phyloP scores from a whole-genome alignment of 345 rosid species.

The Cardamine resedifolia region DNA sequence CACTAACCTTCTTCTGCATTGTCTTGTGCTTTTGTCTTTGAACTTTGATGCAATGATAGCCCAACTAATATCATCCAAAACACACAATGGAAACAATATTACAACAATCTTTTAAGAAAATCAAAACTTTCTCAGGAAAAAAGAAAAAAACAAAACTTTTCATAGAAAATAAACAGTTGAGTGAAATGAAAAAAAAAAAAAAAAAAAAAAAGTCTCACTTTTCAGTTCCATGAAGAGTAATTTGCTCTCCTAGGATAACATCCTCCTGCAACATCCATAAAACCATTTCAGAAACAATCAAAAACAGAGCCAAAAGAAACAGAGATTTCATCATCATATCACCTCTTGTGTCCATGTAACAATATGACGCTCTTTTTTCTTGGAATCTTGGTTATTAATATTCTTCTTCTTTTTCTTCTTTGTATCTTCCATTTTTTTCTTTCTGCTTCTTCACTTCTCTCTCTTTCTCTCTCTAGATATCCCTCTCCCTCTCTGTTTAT shows the following conservation, averaged over 20 bases:
- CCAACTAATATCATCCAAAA: conserved; percentile 59
- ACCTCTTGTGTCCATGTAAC: conserved; percentile 84
- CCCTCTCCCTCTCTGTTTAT: conserved; percentile 12
- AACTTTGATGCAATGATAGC: conserved; percentile 86
- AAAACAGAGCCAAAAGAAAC: conserved; percentile 26
- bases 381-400: conserved; percentile 51
- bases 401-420: conserved; percentile 64
- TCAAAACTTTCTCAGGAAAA: not conserved
- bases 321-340: not conserved
- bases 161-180: not conserved
- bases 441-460: conserved; percentile 20
- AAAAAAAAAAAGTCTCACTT: conserved; percentile 48
- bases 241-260: conserved; percentile 78
- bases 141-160: not conserved
- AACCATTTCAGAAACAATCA: conserved; percentile 28
- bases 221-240: conserved; percentile 83
- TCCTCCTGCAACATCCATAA: conserved; percentile 70
- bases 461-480: conserved; percentile 13
- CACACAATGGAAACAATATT: not conserved
- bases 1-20: conserved; percentile 91
- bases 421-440: conserved; percentile 38
- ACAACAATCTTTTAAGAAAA: conserved; percentile 5
- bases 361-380: conserved; percentile 88
- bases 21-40: conserved; percentile 94
- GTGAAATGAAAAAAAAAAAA: not conserved